These are phyloP conservation scores for Phytophthora chlamydospora DNA, from an alignment of 352 stramenopile species.

Conservation along the genomic window DNA sequence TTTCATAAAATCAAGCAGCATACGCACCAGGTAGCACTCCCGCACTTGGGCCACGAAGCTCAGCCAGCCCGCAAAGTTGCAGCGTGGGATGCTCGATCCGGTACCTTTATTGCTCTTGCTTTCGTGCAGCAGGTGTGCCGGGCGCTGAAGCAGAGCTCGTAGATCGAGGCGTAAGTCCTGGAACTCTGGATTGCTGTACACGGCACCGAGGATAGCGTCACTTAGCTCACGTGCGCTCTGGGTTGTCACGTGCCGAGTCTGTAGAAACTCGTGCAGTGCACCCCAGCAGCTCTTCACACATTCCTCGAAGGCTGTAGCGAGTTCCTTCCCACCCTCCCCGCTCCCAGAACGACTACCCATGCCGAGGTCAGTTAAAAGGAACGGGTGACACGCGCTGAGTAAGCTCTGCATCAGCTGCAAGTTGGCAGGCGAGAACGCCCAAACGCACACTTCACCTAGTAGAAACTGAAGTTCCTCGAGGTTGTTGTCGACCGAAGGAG, in stretches of 20 bases:
- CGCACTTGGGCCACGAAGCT: constrained; percentile 21
- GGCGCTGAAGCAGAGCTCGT: constrained; percentile 2
- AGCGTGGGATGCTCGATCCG: neutral
- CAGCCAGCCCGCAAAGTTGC: constrained; percentile 11
- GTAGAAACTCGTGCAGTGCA: constrained; percentile 1
- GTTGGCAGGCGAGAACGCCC: constrained; percentile 18
- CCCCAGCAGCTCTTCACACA: constrained; percentile 4
- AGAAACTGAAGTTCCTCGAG: constrained; percentile 21
- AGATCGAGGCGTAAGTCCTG: constrained; percentile 1
- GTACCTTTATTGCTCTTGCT: neutral
- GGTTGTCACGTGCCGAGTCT: neutral
- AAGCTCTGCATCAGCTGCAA: constrained; percentile 16
- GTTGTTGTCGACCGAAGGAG: neutral
- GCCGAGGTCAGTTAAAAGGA: constrained; percentile 14
- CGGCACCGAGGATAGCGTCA: constrained; percentile 5
- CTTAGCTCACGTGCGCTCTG: constrained; percentile 5
- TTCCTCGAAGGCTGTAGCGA: neutral
- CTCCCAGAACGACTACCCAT: neutral
- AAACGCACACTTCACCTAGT: constrained; percentile 28
- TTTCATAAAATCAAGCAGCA: too few species aligned
- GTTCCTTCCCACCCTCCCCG: neutral
- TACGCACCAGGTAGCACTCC: constrained; percentile 16
- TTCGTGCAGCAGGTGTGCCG: neutral
- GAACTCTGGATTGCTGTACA: constrained; percentile 10
- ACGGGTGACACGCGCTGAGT: constrained; percentile 4